phyloP scores from a whole-genome alignment of 2,329 filamentous ascomycete genomes.

The Alternaria tenuissima region DNA sequence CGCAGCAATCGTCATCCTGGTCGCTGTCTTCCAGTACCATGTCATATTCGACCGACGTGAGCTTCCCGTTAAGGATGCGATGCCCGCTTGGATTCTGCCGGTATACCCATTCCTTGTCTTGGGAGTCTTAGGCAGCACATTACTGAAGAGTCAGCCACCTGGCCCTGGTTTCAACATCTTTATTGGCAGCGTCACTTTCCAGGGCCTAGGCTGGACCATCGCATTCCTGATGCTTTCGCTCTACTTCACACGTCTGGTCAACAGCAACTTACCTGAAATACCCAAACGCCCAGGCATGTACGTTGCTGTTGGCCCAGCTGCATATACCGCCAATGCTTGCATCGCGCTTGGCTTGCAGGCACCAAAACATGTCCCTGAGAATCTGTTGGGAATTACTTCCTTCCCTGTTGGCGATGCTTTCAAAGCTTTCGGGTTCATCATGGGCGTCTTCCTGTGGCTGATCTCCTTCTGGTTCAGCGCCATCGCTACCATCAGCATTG shows the following conservation, averaged over 20 bases:
- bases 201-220: conserved; percentile 72
- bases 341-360: conserved; percentile 55
- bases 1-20: conserved; percentile 53
- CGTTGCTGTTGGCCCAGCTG: conserved; percentile 57
- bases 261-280: conserved; percentile 60
- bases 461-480: conserved; percentile 61
- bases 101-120: conserved; percentile 48
- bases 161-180: conserved; percentile 31
- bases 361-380: conserved; percentile 43
- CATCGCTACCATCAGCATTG: conserved; percentile 50
- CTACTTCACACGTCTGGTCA: conserved; percentile 75
- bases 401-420: conserved; percentile 49
- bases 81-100: conserved; percentile 51
- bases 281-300: conserved; percentile 58
- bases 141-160: conserved; percentile 47
- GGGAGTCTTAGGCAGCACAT: conserved; percentile 46
- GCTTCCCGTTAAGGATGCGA: conserved; percentile 50
- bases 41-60: conserved; percentile 90
- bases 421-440: conserved; percentile 53
- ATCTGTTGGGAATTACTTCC: conserved; percentile 45
- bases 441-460: conserved; percentile 58
- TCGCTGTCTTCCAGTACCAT: conserved; percentile 95
- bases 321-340: conserved; percentile 37
- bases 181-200: conserved; percentile 70
- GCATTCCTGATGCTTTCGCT: conserved; percentile 73